Conservation (phyloP, 257 asterid genomes). For the Asclepias syriaca region DNA sequence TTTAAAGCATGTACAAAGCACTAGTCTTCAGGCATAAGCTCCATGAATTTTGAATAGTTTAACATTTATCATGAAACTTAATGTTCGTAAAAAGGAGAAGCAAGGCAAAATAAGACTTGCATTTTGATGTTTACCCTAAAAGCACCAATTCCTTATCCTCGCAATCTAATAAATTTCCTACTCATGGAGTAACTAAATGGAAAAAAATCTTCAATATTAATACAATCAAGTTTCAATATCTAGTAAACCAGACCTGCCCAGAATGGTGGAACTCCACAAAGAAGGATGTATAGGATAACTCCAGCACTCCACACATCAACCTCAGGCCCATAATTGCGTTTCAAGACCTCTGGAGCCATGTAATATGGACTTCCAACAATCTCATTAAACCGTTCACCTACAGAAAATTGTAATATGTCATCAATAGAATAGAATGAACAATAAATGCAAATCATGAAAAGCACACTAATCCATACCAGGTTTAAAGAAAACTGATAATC, state of each 20-base stretch:
- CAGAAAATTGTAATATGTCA: not conserved
- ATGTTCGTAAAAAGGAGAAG: not conserved
- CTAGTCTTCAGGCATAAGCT: not conserved
- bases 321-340: constrained; percentile 67
- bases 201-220: not conserved
- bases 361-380: constrained; percentile 20
- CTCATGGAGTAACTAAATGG: not conserved
- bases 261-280: constrained; percentile 78
- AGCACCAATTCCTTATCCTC: not conserved
- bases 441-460: not conserved
- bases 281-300: constrained; percentile 59
- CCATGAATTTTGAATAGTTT: not conserved
- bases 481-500: constrained; percentile 61
- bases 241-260: constrained; percentile 56
- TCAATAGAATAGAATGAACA: not conserved
- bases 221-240: not conserved
- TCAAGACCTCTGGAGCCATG: constrained; percentile 44
- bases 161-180: not conserved
- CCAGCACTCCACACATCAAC: constrained; percentile 79
- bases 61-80: not conserved
- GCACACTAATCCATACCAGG: constrained; percentile 36
- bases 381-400: constrained; percentile 13
- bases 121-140: not conserved
- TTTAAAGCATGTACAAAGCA: not conserved
- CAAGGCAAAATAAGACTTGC: not conserved